phyloP scores from a whole-genome alignment of 306 rosid genomes.

The Malus sylvestris region DNA sequence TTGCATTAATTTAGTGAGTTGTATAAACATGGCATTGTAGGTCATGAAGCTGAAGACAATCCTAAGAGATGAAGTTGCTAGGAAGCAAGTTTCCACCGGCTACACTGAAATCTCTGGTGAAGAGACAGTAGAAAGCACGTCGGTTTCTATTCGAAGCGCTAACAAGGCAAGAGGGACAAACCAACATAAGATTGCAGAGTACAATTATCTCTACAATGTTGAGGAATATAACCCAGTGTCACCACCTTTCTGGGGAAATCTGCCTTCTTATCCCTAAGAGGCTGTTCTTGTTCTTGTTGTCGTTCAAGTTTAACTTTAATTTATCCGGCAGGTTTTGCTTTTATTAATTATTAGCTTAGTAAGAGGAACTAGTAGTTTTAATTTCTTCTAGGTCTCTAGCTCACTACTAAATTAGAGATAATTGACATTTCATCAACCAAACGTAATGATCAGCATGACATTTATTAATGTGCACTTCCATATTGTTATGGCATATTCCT shows the following conservation, averaged over 20 bases:
- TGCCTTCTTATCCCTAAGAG: slow-evolving; percentile 47
- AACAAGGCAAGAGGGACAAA: slow-evolving; percentile 24
- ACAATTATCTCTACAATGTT: slow-evolving; percentile 43
- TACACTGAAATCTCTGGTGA: slow-evolving; percentile 71
- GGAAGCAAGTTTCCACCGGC: slow-evolving; percentile 47
- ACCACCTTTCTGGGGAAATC: slow-evolving; percentile 54
- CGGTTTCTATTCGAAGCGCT: slow-evolving; percentile 42
- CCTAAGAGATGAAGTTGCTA: slow-evolving; percentile 50
- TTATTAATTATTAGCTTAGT: background rate
- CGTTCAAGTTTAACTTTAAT: background rate
- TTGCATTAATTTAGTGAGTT: no score
- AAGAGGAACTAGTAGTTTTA: background rate
- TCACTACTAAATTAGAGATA: background rate
- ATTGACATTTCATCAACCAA: background rate
- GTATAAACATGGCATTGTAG: slow-evolving; percentile 16
- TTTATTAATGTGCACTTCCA: background rate
- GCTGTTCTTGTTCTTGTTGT: background rate
- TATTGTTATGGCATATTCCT: background rate
- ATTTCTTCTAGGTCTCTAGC: background rate
- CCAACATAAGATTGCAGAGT: slow-evolving; percentile 37
- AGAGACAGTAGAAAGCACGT: slow-evolving; percentile 74
- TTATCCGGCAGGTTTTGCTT: background rate
- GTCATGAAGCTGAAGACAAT: slow-evolving; percentile 58
- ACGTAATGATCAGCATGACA: background rate
- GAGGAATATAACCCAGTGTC: slow-evolving; percentile 58